phyloP scores from a whole-genome alignment of 208 protist genomes.

The Acanthamoeba lugdunensis region DNA sequence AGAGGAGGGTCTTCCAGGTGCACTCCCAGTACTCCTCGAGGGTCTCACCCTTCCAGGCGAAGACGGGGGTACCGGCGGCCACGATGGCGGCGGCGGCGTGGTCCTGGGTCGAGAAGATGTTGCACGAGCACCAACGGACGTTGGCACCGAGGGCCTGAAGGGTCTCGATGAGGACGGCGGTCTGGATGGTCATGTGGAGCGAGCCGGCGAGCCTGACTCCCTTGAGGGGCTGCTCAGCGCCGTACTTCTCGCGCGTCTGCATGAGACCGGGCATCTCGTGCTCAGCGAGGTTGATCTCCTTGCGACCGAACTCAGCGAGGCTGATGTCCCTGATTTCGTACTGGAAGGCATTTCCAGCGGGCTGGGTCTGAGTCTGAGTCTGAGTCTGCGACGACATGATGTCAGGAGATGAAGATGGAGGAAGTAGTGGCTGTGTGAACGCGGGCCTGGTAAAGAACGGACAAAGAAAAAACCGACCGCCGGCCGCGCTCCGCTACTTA shows the following conservation, averaged over 20 bases:
- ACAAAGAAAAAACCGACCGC: neutral
- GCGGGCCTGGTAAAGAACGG: slow-evolving; percentile 46
- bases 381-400: neutral
- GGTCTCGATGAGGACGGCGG: slow-evolving; percentile 99
- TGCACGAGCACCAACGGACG: slow-evolving; percentile 92
- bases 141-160: slow-evolving; percentile 96
- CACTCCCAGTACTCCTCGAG: slow-evolving; percentile 99
- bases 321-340: slow-evolving; percentile 59
- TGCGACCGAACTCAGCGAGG: slow-evolving; percentile 71
- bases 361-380: slow-evolving; percentile 41
- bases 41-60: slow-evolving; percentile 99
- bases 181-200: slow-evolving; percentile 99
- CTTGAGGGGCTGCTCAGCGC: slow-evolving; percentile 92
- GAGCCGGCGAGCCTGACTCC: slow-evolving; percentile 97
- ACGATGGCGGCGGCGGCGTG: slow-evolving; percentile 94
- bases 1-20: slow-evolving; percentile 94
- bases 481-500: neutral
- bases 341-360: neutral
- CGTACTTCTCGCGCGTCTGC: slow-evolving; percentile 92
- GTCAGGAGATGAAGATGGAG: neutral
- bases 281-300: slow-evolving; percentile 94
- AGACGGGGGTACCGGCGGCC: slow-evolving; percentile 94
- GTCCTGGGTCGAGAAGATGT: slow-evolving; percentile 99
- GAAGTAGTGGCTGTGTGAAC: neutral
- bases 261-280: slow-evolving; percentile 99